Evolutionary conservation across 176 grass and related monocot genomes (phyloP).

Genomic region (Bolboschoenus planiculmis): DNA sequence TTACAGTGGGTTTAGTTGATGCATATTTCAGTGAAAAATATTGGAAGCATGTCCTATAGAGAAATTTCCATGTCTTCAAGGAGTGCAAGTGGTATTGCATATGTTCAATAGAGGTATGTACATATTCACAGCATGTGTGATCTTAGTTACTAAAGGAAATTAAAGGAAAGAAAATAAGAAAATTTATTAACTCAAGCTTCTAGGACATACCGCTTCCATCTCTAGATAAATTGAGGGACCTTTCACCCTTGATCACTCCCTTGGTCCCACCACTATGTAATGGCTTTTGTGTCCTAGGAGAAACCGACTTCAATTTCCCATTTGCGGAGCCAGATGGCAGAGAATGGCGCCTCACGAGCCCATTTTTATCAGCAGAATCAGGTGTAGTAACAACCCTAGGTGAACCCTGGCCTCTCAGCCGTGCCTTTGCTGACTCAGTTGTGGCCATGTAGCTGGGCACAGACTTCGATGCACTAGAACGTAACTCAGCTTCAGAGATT

Average conservation of each 20-base stretch:
- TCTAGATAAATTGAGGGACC: slow-evolving; percentile 28
- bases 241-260: slow-evolving; percentile 21
- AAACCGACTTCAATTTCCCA: slow-evolving; percentile 30
- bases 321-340: slow-evolving; percentile 25
- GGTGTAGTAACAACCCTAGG: slow-evolving; percentile 27
- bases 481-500: slow-evolving; percentile 39
- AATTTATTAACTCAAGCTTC: neutral
- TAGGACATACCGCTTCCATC: slow-evolving; percentile 33
- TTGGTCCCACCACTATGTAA: neutral
- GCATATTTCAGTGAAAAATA: neutral
- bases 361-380: slow-evolving; percentile 29
- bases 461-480: neutral
- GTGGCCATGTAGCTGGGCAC: slow-evolving; percentile 37
- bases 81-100: neutral
- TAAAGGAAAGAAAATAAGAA: neutral
- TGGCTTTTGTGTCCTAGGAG: slow-evolving; percentile 23
- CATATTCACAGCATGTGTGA: neutral
- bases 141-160: neutral
- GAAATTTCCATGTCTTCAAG: neutral
- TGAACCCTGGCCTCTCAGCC: slow-evolving; percentile 30
- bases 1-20: neutral
- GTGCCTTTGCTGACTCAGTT: slow-evolving; percentile 40
- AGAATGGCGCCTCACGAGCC: slow-evolving; percentile 25
- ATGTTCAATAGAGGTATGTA: neutral
- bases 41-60: neutral